Conservation (phyloP, 1,284 basidiomycete species). For the Puccinia coronata region DNA sequence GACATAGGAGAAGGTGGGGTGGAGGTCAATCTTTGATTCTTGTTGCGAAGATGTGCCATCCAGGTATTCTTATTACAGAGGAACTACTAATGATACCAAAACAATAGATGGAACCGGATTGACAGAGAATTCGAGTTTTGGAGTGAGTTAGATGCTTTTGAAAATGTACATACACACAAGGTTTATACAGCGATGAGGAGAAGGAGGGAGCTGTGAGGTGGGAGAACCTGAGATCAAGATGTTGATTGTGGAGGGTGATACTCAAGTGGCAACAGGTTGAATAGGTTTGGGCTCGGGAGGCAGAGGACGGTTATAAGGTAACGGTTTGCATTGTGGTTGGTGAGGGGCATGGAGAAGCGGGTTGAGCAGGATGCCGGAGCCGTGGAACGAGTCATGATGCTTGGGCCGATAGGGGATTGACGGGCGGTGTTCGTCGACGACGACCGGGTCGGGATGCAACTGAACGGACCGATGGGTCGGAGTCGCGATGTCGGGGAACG, state of each 20-base stretch:
- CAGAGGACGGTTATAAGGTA: slow-evolving; percentile 10
- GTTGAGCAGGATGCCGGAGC: slow-evolving; percentile 29
- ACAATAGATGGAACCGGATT: too few species aligned
- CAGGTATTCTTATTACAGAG: too few species aligned
- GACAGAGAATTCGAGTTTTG: too few species aligned
- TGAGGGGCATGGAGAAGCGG: not conserved
- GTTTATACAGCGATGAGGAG: too few species aligned
- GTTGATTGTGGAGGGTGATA: not conserved
- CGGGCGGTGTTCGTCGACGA: slow-evolving; percentile 13
- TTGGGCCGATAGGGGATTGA: slow-evolving; percentile 25
- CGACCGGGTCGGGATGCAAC: slow-evolving; percentile 14
- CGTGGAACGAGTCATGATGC: slow-evolving; percentile 36
- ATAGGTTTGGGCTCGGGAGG: slow-evolving; percentile 5
- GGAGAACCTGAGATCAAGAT: not conserved
- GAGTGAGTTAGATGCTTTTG: too few species aligned
- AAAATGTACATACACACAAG: not conserved
- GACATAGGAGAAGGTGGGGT: too few species aligned
- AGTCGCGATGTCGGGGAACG: not conserved
- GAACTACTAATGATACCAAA: too few species aligned
- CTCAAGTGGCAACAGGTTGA: not conserved
- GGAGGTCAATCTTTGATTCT: too few species aligned
- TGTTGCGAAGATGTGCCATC: too few species aligned
- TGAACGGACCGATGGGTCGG: slow-evolving; percentile 9
- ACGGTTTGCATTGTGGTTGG: not conserved
- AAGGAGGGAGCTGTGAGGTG: not conserved